Evolutionary conservation across 768 basidiomycete species (phyloP), one percentile per base, ranked within the genome.

Genomic region (Tulasnella sp.): DNA sequence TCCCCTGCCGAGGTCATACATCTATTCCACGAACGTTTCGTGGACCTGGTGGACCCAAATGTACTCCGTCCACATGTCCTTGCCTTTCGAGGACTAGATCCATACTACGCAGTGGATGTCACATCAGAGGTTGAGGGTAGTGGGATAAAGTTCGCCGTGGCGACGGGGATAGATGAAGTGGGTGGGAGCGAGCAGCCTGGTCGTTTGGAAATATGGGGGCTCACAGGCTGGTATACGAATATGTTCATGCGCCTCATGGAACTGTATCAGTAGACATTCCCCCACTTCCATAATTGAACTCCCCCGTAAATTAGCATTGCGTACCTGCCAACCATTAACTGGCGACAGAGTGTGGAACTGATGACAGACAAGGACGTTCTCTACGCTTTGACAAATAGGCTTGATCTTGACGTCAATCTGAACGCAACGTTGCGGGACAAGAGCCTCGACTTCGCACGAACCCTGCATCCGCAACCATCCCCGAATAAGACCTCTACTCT

Each of bases 201-300:
- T 62, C 73, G 73, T 60, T 69, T 88, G 15, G 85, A 89, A 66
- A 80, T 88, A 26, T 90, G 88, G 86, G 87, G 88, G 0, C 71
- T 90, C 67, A 88, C 88, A 21, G 88, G 87, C 34, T 89, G 87
- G 86, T 90, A 88, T 72, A 73, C 88, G 55, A 78, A 76, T 48
- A 65, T 79, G 50, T 70, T 88, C 65, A 80, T 87, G 80, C 51
- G 65, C 1, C 52, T 42, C 0, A 58, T 61, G 8, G 58, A 61
- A 8, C 60, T 63, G 24, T 32, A 9, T 8, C 44, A 51, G 3
- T 42, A 56, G 54, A 19, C 51, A 38, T 7, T 38, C 34, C 5
- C 5, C 34, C 34, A 38, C 15, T 38, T 38, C 34, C 7, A 7
- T 7, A 38, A 38, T 7, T 38, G 34, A 15, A 38, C n/a, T n/a